These are phyloP conservation scores for Gaultheria prostrata DNA, from an alignment of 148 eudicot genomes.

Conservation along the genomic window DNA sequence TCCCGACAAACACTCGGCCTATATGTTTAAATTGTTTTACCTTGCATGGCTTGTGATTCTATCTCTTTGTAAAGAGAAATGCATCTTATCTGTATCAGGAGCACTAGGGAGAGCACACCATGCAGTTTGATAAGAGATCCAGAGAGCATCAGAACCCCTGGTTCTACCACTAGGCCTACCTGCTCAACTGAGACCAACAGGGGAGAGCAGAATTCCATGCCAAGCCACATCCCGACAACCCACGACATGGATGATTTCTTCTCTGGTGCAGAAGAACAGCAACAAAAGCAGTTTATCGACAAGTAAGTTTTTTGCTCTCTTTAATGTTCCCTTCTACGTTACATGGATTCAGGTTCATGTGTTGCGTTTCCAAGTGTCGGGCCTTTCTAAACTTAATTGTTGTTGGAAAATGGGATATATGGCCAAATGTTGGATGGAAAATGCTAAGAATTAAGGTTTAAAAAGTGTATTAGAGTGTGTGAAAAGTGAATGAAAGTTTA, in stretches of 20 bases:
- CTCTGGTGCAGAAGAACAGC: slow-evolving; percentile 34
- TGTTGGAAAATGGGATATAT: background rate
- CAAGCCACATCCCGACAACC: slow-evolving; percentile 29
- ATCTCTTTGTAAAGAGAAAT: slow-evolving; percentile 3
- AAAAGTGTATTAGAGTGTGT: too few relatives aligned
- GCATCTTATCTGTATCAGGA: slow-evolving; percentile 29
- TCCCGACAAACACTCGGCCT: background rate
- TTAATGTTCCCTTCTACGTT: background rate
- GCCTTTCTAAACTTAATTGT: background rate
- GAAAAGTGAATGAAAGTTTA: too few relatives aligned
- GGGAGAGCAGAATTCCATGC: slow-evolving; percentile 22
- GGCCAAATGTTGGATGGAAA: background rate
- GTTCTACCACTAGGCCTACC: slow-evolving; percentile 37
- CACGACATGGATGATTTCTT: slow-evolving; percentile 49
- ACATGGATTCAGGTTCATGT: background rate
- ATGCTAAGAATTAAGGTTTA: too few relatives aligned
- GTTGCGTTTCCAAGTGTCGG: background rate
- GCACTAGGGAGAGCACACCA: slow-evolving; percentile 63
- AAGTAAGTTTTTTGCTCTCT: slow-evolving; percentile 29
- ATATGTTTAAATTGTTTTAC: background rate
- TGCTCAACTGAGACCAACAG: slow-evolving; percentile 18
- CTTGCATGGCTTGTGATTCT: background rate
- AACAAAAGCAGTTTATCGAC: slow-evolving; percentile 37
- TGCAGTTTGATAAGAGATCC: slow-evolving; percentile 47
- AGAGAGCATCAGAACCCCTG: slow-evolving; percentile 37